Percentiles rank a stretch among this genome's conserved stretches.
Conservation (phyloP, 768 basidiomycete species). For the Mycena galopus region DNA sequence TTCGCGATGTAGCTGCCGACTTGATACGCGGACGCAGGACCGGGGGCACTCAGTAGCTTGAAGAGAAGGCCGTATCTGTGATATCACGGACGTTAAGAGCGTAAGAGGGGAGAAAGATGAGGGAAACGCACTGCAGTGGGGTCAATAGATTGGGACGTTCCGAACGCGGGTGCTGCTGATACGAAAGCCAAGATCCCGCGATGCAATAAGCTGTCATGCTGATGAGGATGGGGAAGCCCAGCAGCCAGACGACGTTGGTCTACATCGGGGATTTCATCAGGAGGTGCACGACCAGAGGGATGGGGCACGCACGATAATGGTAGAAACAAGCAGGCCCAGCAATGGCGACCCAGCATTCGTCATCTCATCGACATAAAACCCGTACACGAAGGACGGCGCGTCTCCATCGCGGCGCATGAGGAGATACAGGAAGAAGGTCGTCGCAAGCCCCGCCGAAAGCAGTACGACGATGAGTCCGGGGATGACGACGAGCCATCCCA, state of each 20-base stretch:
- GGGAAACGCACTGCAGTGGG: conserved; percentile 32
- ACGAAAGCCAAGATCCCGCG: conserved; percentile 27
- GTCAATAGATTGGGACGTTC: conserved; percentile 13
- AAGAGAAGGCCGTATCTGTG: conserved; percentile 33
- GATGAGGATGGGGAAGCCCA: conserved; percentile 29
- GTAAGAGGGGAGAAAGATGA: not conserved
- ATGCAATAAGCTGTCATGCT: conserved; percentile 32
- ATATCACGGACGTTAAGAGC: not conserved
- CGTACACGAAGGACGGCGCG: not conserved
- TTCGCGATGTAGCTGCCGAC: conserved; percentile 20
- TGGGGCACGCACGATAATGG: conserved; percentile 29
- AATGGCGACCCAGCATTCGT: conserved; percentile 3
- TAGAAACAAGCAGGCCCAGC: conserved; percentile 6
- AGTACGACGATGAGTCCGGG: conserved; percentile 28
- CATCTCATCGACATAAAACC: conserved; percentile 32
- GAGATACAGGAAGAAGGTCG: conserved; percentile 23
- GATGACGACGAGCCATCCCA: conserved; percentile 31
- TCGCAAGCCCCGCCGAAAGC: conserved; percentile 27
- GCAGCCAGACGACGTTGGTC: conserved; percentile 29
- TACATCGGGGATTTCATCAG: not conserved
- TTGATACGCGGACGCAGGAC: conserved; percentile 14
- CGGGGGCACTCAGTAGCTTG: conserved; percentile 28
- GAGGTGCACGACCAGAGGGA: not conserved
- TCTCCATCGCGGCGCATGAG: conserved; percentile 6
- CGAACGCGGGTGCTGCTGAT: conserved; percentile 31